Percentiles rank a stretch among this genome's conserved stretches.
Evolutionary conservation across 1,284 basidiomycete genomes (phyloP).

Genomic region (Retiboletus flavoniger): DNA sequence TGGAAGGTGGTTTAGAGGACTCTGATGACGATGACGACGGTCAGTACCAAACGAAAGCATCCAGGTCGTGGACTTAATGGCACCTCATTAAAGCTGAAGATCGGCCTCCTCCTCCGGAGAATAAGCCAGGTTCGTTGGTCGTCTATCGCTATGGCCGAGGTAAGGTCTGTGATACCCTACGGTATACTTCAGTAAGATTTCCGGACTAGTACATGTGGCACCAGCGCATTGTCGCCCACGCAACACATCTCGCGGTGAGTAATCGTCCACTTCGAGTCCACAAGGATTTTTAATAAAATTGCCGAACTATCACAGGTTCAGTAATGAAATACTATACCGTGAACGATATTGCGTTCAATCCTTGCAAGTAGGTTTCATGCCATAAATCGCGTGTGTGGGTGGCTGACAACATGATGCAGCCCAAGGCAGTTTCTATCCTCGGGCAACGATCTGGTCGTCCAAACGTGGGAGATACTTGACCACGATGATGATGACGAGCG

Average conservation of each 20-base stretch:
- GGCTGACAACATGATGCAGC: conserved; percentile 17
- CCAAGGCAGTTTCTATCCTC: conserved; percentile 33
- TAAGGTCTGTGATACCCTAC: conserved; percentile 4
- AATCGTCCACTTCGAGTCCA: neutral
- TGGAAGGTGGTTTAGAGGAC: conserved; percentile 38
- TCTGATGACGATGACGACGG: conserved; percentile 34
- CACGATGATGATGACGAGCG: conserved; percentile 9
- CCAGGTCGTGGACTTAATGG: neutral
- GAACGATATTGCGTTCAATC: conserved; percentile 36
- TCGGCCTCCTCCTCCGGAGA: conserved; percentile 36
- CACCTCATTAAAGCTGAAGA: conserved; percentile 1
- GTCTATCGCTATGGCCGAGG: conserved; percentile 33
- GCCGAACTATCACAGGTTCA: conserved; percentile 14
- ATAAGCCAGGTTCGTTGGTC: conserved; percentile 40
- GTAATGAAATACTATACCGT: conserved; percentile 34
- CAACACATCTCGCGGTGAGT: conserved; percentile 22
- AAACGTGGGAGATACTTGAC: conserved; percentile 31
- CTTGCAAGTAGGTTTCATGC: conserved; percentile 27
- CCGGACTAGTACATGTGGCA: conserved; percentile 21
- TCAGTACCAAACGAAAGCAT: conserved; percentile 8
- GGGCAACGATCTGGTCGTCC: conserved; percentile 29
- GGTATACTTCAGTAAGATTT: neutral
- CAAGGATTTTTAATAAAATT: neutral
- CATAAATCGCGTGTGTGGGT: neutral
- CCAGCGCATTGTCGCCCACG: conserved; percentile 25